Percentiles rank a stretch among this genome's conserved stretches.
These are phyloP conservation scores for Geranium rotundifolium DNA, from an alignment of 345 rosid genomes.

Conservation along the genomic window DNA sequence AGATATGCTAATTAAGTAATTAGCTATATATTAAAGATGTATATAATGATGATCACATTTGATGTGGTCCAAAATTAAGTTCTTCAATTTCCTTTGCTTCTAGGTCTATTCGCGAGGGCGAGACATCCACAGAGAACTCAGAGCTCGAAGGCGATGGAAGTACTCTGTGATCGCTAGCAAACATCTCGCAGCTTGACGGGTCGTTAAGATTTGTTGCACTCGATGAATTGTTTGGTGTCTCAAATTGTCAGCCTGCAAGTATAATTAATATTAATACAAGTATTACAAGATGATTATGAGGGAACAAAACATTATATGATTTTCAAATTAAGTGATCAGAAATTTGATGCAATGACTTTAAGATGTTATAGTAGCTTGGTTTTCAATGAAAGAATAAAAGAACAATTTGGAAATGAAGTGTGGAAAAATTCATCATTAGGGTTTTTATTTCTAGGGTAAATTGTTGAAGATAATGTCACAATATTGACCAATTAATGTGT, in stretches of 20 bases:
- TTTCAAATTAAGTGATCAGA: too few species aligned
- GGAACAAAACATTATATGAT: too few species aligned
- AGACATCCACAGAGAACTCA: slow-evolving; percentile 88
- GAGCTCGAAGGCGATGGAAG: slow-evolving; percentile 85
- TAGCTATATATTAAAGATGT: background rate
- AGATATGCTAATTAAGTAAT: too few species aligned
- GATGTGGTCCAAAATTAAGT: background rate
- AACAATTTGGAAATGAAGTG: background rate
- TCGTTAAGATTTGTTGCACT: slow-evolving; percentile 61
- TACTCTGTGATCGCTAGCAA: slow-evolving; percentile 74
- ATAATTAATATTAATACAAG: background rate
- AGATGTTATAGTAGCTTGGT: background rate
- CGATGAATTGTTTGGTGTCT: slow-evolving; percentile 82
- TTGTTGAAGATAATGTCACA: background rate
- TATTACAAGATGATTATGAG: too few species aligned
- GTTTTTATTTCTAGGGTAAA: background rate
- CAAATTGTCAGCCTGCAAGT: slow-evolving; percentile 90
- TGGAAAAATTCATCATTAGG: too few species aligned
- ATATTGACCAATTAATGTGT: slow-evolving; percentile 7
- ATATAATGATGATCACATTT: background rate
- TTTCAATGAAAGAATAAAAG: slow-evolving; percentile 14
- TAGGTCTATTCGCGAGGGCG: slow-evolving; percentile 53
- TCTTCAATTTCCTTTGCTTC: background rate
- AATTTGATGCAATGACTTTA: background rate
- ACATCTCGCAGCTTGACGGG: slow-evolving; percentile 80